Evolutionary conservation across 108 stramenopile genomes (phyloP), one percentile per base, ranked within the genome.

Genomic region (Skeletonema potamos): DNA sequence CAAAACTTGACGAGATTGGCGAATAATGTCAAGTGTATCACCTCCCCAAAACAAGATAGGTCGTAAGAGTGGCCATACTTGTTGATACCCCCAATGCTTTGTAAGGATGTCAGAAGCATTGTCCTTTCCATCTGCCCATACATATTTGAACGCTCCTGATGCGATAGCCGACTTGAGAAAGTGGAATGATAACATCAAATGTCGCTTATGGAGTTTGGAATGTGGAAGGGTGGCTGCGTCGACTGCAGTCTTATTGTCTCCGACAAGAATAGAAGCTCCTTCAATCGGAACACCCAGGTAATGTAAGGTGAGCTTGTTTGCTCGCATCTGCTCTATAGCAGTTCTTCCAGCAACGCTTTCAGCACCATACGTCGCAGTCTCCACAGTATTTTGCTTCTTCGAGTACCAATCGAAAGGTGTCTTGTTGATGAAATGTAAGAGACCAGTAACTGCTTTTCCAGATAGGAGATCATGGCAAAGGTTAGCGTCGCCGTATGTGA

Each of bases 331-430:
- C 17, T 78, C 70, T 7, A 56, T 39, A 6, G 70, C 70, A 4
- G 56, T 54, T 6, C 57, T 28, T 5, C 51, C 63, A 6, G 58
- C 68, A 9, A 28, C 17, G 24, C 10, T 29, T 18, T 69, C 68
- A 18, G 43, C 5, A 20, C 78, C 72, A 70, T 68, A 77, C 5
- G 74, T 70, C 9, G 58, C 60, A 3, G 68, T 62, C 29, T 75
- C 88, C 48, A 63, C 41, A 65, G 61, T 66, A 11, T 66, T 69
- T 37, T 84, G 79, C 39, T 76, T 76, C 79, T 84, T 84, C 7
- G 74, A 76, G 15, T 26, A 30, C 76, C 82, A 82, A 34, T 73
- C 68, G 8, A 83, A 64, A 5, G 72, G 73, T 6, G 79, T 58
- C 5, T 8, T 30, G 54, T 80, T 84, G 8, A 74, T 18, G 30